phyloP scores from a whole-genome alignment of 352 stramenopile genomes.

The Pythium vanterpoolii region DNA sequence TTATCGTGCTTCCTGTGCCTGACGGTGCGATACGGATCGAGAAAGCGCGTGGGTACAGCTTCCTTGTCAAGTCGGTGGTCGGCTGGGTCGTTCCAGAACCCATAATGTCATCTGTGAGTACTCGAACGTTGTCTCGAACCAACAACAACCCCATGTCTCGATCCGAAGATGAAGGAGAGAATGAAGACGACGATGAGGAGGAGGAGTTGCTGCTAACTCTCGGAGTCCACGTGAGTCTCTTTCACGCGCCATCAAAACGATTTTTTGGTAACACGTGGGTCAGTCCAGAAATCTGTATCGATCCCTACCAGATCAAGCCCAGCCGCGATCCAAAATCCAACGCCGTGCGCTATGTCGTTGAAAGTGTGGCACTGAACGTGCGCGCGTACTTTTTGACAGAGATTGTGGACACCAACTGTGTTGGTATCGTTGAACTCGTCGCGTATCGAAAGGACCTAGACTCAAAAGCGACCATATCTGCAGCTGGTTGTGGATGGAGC shows the following conservation, averaged over 20 bases:
- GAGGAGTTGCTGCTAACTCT: slow-evolving; percentile 58
- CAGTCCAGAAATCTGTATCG: slow-evolving; percentile 57
- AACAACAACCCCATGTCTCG: slow-evolving; percentile 20
- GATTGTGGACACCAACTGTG: slow-evolving; percentile 87
- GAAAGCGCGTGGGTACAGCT: slow-evolving; percentile 55
- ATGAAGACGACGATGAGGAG: slow-evolving; percentile 38
- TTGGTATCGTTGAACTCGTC: slow-evolving; percentile 93
- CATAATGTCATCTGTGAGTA: slow-evolving; percentile 24
- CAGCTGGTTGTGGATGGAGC: slow-evolving; percentile 91
- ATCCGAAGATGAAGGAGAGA: slow-evolving; percentile 10
- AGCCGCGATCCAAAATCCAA: slow-evolving; percentile 40
- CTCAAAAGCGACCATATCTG: slow-evolving; percentile 60
- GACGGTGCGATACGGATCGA: slow-evolving; percentile 43
- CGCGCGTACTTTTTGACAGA: slow-evolving; percentile 83
- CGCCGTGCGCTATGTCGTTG: slow-evolving; percentile 47
- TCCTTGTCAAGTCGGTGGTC: slow-evolving; percentile 62
- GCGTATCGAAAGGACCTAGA: slow-evolving; percentile 82
- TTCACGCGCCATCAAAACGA: slow-evolving; percentile 74
- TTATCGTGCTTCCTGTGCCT: slow-evolving; percentile 66
- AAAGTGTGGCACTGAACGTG: slow-evolving; percentile 55
- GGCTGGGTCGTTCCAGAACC: slow-evolving; percentile 66
- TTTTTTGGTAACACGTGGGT: slow-evolving; percentile 94
- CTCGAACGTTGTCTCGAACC: slow-evolving; percentile 9
- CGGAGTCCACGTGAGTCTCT: slow-evolving; percentile 86
- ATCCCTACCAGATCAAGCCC: slow-evolving; percentile 49